Evolutionary conservation across 495 filamentous ascomycete genomes (phyloP), one percentile per base, ranked within the genome.

Genomic region (Tuber aestivum): DNA sequence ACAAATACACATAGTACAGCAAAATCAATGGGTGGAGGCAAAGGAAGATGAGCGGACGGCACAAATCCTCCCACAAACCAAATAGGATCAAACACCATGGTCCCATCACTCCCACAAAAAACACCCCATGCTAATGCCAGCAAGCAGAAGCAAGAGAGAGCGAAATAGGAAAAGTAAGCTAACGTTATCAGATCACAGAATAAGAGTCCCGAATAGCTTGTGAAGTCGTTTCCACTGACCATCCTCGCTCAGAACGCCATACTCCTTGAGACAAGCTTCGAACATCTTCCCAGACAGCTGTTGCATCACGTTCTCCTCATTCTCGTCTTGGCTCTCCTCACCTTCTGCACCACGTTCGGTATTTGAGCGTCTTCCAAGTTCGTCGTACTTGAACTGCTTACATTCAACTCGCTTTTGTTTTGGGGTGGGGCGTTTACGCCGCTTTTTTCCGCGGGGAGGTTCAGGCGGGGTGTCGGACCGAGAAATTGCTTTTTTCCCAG

Each of bases 191-290:
- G 27, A 35, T 65, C 14, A 79, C 70, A 72, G 32, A 72, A 89
- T 88, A 35, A 83, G 83, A 8, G 87, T 88, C 41, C 83, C 84
- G 76, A 86, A 88, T 75, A 90, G 79, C 41, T 82, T 84, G 75
- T 87, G 88, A 48, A 84, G 83, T 76, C 85, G 85, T 78, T 88
- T 86, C 87, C 87, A 88, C 10, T 85, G 48, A 44, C 71, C 76
- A 23, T 70, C 61, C 5, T 42, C 69, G 44, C 41, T 85, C 21
- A 37, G 77, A 48, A 89, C 83, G 1, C 88, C 88, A 74, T 89
- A 89, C 74, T 90, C 88, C 74, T 87, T 86, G 38, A 90, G 35
- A 70, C 82, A 84, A 69, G 85, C 84, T n/a, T 82, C 74, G 41
- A 85, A 85, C 74, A 82, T 77, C 72, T 81, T 80, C 35, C 72